Conservation (phyloP, 768 basidiomycete species). For the Sporobolomyces roseus region DNA sequence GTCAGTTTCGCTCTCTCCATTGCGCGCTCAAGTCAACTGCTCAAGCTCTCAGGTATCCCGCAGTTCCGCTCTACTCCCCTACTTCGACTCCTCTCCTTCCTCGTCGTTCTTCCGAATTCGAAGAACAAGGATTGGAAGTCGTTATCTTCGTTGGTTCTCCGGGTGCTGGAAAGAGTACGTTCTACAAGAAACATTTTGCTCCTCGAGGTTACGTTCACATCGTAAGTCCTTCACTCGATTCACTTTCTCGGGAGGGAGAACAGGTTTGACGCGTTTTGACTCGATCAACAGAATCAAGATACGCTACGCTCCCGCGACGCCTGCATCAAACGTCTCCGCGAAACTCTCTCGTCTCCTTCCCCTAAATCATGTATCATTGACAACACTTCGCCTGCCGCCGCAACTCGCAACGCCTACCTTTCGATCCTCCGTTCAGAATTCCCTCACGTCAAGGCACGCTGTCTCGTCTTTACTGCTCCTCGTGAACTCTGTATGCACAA, state of each 20-base stretch:
- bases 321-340: slow-evolving; percentile 65
- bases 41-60: slow-evolving; percentile 15
- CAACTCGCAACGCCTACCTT: slow-evolving; percentile 68
- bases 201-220: slow-evolving; percentile 70
- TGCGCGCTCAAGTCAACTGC: not conserved
- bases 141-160: slow-evolving; percentile 64
- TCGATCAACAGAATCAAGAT: slow-evolving; percentile 48
- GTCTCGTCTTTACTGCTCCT: slow-evolving; percentile 70
- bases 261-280: too few species aligned
- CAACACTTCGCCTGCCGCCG: slow-evolving; percentile 79
- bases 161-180: slow-evolving; percentile 73
- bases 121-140: slow-evolving; percentile 49
- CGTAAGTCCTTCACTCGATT: slow-evolving; percentile 21
- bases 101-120: slow-evolving; percentile 13
- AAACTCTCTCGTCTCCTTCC: slow-evolving; percentile 57
- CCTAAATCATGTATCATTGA: slow-evolving; percentile 70
- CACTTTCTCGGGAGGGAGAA: too few species aligned
- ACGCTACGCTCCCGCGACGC: slow-evolving; percentile 64
- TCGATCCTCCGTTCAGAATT: slow-evolving; percentile 50
- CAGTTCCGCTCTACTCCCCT: slow-evolving; percentile 58
- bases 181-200: slow-evolving; percentile 67
- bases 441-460: slow-evolving; percentile 52
- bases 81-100: slow-evolving; percentile 52
- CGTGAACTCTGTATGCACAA: slow-evolving; percentile 89
- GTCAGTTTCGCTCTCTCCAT: not conserved